A percentile compares a stretch with the other conserved stretches of the same genome.
Evolutionary conservation across 371 early-diverging fungal genomes (phyloP).

Genomic region (Mucor indicus): DNA sequence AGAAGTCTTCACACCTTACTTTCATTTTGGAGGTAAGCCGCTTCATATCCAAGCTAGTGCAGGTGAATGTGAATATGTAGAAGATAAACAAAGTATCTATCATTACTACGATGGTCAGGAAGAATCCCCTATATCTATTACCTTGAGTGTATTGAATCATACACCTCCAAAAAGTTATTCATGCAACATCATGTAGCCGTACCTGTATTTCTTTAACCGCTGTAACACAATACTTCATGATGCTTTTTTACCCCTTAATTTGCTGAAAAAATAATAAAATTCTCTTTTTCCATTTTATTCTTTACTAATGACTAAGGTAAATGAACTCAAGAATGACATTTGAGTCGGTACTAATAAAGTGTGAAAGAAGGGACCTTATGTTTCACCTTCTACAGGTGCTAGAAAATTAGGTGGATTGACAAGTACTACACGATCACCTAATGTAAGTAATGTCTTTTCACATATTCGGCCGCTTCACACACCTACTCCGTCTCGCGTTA

Average conservation of each 20-base stretch:
- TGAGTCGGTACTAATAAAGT: background rate
- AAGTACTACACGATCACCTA: constrained; percentile 21
- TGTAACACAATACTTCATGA: too few species aligned
- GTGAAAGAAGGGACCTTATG: constrained; percentile 15
- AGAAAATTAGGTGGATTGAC: constrained; percentile 16
- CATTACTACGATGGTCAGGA: constrained; percentile 25
- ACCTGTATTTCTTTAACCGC: too few species aligned
- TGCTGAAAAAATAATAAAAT: background rate
- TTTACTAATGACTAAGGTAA: too few species aligned
- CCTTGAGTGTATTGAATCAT: background rate
- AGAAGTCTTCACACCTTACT: constrained; percentile 72
- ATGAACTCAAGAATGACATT: too few species aligned
- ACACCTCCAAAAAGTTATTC: background rate
- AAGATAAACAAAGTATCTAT: constrained; percentile 63
- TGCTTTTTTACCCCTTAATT: background rate
- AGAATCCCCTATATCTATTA: constrained; percentile 1
- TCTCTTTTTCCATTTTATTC: background rate
- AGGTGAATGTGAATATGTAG: constrained; percentile 67
- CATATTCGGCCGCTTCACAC: constrained; percentile 1
- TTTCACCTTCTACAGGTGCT: constrained; percentile 27
- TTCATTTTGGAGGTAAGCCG: constrained; percentile 56
- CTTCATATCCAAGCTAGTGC: constrained; percentile 56
- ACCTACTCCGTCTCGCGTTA: constrained; percentile 3
- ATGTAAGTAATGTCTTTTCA: constrained; percentile 28
- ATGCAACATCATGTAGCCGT: constrained; percentile 12